Percentiles rank a stretch among this genome's conserved stretches.
Evolutionary conservation across 2,329 filamentous ascomycete genomes (phyloP).

Genomic region (Pseudogymnoascus pannorum): DNA sequence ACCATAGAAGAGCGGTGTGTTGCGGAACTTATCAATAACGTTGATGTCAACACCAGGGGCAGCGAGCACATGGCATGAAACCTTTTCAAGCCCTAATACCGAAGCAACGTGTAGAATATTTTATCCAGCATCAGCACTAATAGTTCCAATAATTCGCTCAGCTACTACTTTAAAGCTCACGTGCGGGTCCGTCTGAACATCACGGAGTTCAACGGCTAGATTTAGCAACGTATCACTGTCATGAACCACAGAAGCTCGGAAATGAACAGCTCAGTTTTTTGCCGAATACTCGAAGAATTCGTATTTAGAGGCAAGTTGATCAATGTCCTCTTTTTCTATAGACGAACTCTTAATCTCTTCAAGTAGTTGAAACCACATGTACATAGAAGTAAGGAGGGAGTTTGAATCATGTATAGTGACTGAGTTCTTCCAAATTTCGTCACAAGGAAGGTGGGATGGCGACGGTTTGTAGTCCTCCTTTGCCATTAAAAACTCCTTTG

Average conservation of each 20-base stretch:
- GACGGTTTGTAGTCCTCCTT: neutral
- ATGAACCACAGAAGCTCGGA: neutral
- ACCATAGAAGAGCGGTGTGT: no score
- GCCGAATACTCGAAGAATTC: neutral
- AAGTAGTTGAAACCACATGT: conserved; percentile 9
- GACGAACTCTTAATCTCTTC: neutral
- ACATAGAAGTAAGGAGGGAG: conserved; percentile 5
- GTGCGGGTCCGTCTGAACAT: neutral
- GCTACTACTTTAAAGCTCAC: neutral
- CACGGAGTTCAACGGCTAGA: neutral
- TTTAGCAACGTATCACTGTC: neutral
- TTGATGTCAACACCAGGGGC: neutral
- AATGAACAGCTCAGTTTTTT: neutral
- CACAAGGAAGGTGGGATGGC: neutral
- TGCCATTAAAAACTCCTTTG: conserved; percentile 30
- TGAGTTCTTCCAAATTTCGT: conserved; percentile 10
- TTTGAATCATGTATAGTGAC: conserved; percentile 8
- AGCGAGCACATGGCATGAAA: neutral
- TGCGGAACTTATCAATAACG: no score
- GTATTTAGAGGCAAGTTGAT: neutral
- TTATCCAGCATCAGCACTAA: neutral
- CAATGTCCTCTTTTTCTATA: neutral
- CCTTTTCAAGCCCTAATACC: neutral
- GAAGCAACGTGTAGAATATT: neutral
- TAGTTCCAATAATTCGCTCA: no score